phyloP scores from a whole-genome alignment of 768 basidiomycete genomes.

The Xerocomus spinulosus region DNA sequence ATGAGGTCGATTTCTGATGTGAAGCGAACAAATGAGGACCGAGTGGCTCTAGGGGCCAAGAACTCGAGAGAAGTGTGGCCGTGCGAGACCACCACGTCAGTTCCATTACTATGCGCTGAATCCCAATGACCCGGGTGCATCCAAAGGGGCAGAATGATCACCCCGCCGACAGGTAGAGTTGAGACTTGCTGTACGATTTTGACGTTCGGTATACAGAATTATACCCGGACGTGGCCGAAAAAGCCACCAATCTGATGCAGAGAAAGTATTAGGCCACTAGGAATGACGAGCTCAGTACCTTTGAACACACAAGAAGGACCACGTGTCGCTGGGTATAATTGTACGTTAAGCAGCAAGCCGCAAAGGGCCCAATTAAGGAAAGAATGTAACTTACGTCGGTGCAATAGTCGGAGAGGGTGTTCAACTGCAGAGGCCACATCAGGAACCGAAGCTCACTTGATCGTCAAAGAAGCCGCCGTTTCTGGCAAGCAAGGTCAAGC shows the following conservation, averaged over 20 bases:
- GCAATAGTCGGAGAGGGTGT: conserved; percentile 4
- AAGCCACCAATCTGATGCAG: conserved; percentile 3
- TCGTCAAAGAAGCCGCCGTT: conserved; percentile 21
- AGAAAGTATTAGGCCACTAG: conserved; percentile 6
- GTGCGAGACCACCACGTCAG: conserved; percentile 17
- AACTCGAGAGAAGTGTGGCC: conserved; percentile 18
- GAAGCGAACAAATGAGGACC: conserved; percentile 35
- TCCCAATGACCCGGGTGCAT: conserved; percentile 4
- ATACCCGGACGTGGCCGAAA: conserved; percentile 7
- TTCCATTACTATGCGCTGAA: conserved; percentile 17
- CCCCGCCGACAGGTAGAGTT: neutral
- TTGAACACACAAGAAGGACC: conserved; percentile 1
- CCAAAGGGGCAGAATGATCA: neutral
- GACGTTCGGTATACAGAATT: conserved; percentile 5
- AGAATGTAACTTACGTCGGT: conserved; percentile 9
- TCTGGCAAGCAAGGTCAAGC: conserved; percentile 19
- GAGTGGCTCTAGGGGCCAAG: conserved; percentile 32
- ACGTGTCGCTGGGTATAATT: conserved; percentile 15
- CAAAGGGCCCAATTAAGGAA: conserved; percentile 3
- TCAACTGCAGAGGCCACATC: conserved; percentile 13
- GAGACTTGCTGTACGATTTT: conserved; percentile 2
- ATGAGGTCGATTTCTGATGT: conserved; percentile 35
- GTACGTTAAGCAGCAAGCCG: conserved; percentile 21
- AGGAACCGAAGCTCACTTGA: conserved; percentile 28
- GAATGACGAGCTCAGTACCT: conserved; percentile 3